Base-by-base conservation (phyloP, 108 stramenopile species). In the Phaeodactylum tricornutum region DNA sequence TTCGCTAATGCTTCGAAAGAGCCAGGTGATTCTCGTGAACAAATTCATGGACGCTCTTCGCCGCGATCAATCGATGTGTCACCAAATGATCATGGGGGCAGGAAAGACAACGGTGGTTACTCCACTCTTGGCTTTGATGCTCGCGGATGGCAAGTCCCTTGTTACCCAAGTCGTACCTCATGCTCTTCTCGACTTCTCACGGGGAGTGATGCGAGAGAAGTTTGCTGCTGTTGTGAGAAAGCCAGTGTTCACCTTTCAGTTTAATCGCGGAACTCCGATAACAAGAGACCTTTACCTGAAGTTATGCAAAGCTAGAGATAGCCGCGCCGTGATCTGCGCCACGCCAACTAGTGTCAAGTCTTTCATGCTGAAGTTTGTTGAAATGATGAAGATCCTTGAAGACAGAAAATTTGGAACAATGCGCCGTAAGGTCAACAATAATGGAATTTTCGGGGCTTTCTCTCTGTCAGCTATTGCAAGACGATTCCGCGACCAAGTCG, bases 41-140 rank as follows among this genome's bases (percentile, higher is more conserved):
- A 92, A 91, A 31, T 95, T 98, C 58, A 67, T 96, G 55, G 55
- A 75, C 8, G 56, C 84, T 0, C 64, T 90, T 21, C 53, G 67
- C 40, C 63, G 75, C 22, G 69, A 76, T 21, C 67, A 69, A 21
- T 95, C 93, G 12, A 90, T 93, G 81, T 95, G 96, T 43, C 93
- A 97, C 59, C 97, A 98, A 73, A 98, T 98, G 96, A 98, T 98
- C 85, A 99, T 99, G 99, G 99, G 99, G 20, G 97, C 96, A 3
- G 99, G 99, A 29, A 99, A 99, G 62, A 99, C 99, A 0, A 98
- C 97, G n/a, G 97, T 98, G 29, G 97, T 99, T 20, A 92, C 94
- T 6, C 97, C 99, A 35, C 77, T 98, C 23, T 71, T 98, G 34
- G 92, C 95, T 3, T 72, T 99, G 57, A 92, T 99, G 56, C 90